phyloP scores from a whole-genome alignment of 768 basidiomycete species.

The Pleurotus djamor region DNA sequence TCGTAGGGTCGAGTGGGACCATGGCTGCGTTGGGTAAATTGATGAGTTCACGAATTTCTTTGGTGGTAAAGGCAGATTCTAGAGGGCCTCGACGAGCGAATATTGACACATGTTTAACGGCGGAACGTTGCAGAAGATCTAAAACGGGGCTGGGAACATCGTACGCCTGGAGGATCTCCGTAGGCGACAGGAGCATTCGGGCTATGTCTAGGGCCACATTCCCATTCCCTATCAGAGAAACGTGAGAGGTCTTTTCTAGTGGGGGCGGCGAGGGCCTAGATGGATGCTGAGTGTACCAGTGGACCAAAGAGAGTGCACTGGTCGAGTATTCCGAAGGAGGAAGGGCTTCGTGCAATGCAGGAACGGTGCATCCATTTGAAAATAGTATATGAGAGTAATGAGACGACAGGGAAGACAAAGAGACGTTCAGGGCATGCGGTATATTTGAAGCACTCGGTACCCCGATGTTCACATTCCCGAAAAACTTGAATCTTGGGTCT shows the following conservation, averaged over 20 bases:
- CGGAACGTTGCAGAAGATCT: constrained; percentile 56
- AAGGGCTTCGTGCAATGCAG: constrained; percentile 54
- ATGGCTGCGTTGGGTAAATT: constrained; percentile 64
- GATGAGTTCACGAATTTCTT: constrained; percentile 89
- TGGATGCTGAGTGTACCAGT: constrained; percentile 97
- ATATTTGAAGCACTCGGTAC: constrained; percentile 30
- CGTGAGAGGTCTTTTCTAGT: constrained; percentile 63
- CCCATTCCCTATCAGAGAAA: constrained; percentile 89
- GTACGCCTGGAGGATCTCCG: constrained; percentile 58
- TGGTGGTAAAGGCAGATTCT: constrained; percentile 88
- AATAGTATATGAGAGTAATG: constrained; percentile 88
- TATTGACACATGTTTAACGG: constrained; percentile 76
- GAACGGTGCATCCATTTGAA: constrained; percentile 79
- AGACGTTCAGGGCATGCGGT: constrained; percentile 52
- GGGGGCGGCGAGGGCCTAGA: constrained; percentile 58
- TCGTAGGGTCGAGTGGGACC: constrained; percentile 50
- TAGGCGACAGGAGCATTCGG: constrained; percentile 79
- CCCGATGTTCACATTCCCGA: constrained; percentile 82
- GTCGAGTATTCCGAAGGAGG: constrained; percentile 49
- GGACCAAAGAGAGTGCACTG: constrained; percentile 82
- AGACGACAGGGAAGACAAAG: constrained; percentile 56
- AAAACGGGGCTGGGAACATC: constrained; percentile 81
- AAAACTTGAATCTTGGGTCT: constrained; percentile 85
- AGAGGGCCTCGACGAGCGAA: constrained; percentile 85
- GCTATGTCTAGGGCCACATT: constrained; percentile 95